Conservation (phyloP, 2,329 filamentous ascomycete genomes). For the Paecilomyces fulvus region DNA sequence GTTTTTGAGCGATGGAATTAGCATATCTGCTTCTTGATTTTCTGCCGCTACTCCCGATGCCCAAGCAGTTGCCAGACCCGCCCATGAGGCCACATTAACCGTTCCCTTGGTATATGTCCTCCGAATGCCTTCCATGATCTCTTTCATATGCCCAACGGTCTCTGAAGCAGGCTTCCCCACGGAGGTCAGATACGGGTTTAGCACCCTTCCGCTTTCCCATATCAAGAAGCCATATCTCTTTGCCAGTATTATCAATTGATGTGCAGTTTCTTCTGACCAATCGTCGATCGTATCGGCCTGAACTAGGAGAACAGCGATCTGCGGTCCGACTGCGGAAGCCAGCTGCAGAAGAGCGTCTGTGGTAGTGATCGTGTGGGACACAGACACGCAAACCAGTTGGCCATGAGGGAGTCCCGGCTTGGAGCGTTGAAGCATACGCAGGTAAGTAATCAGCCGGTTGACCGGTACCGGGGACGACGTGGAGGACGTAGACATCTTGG, state of each 20-base stretch:
- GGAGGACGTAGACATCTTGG: background rate
- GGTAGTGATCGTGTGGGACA: slow-evolving; percentile 51
- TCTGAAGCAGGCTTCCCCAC: slow-evolving; percentile 19
- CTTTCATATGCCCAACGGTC: slow-evolving; percentile 21
- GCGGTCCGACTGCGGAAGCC: slow-evolving; percentile 51
- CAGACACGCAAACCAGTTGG: slow-evolving; percentile 35
- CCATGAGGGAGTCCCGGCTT: slow-evolving; percentile 32
- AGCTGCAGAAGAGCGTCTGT: slow-evolving; percentile 48
- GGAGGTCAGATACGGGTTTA: slow-evolving; percentile 28
- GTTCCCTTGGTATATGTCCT: slow-evolving; percentile 32
- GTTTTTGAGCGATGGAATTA: slow-evolving; percentile 34
- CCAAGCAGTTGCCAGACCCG: slow-evolving; percentile 31
- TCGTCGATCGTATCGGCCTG: slow-evolving; percentile 56
- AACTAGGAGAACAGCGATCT: slow-evolving; percentile 53
- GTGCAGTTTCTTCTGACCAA: slow-evolving; percentile 49
- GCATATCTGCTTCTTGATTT: slow-evolving; percentile 30
- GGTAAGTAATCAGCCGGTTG: slow-evolving; percentile 30
- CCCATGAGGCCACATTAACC: slow-evolving; percentile 30
- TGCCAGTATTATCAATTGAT: slow-evolving; percentile 25
- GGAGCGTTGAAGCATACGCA: slow-evolving; percentile 22
- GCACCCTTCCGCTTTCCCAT: slow-evolving; percentile 33
- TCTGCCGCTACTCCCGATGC: slow-evolving; percentile 25
- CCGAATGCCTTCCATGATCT: slow-evolving; percentile 25
- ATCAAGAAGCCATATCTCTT: slow-evolving; percentile 30
- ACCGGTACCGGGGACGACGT: slow-evolving; percentile 9